Evolutionary conservation across 768 basidiomycete genomes (phyloP), one percentile per base, ranked within the genome.

Genomic region (Gloeostereum incarnatum): DNA sequence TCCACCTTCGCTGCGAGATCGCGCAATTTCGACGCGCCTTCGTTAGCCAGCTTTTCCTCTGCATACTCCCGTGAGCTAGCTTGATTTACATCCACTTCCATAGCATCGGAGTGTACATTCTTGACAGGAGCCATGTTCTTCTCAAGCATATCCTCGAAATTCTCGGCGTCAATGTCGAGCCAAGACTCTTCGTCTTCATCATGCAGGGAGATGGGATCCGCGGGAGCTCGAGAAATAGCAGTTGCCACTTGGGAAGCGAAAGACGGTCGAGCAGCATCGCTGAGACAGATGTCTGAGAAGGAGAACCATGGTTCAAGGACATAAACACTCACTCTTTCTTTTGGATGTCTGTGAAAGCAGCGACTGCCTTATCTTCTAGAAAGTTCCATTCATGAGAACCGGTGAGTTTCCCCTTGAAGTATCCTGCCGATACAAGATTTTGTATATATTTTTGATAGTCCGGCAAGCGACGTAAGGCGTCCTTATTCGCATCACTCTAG

Each of bases 1-100:
- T 87, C 83, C 1, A 99, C 89, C 53, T 88, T 87, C 43, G 71
- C 61, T 8, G 96, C 93, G 37, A 99, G 68, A 43, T 73, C 70
- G 48, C 76, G 78, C 21, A 98, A 60, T 43, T 73, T 75, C 16
- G 68, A 55, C 7, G 90, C 81, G 53, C 89, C 83, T 42, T 74
- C 69, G 19, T 74, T 70, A 5, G 75, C 70, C 2, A 58, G 51
- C 17, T 49, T 53, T 31, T 57, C 58, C 2, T 49, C 53, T 10
- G 50, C 47, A 2, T 31, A 7, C 3, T 40, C 40, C n/a, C n/a
- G n/a, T n/a, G n/a, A n/a, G n/a, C n/a, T n/a, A n/a, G n/a, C n/a
- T n/a, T n/a, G n/a, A n/a, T n/a, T n/a, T n/a, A n/a, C n/a, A 39
- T 79, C 75, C 7, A 73, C 59, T 33, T 80, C 68, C 71, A 78